Base-by-base conservation (phyloP, 2,329 filamentous ascomycete genomes). In the Aspergillus latus region DNA sequence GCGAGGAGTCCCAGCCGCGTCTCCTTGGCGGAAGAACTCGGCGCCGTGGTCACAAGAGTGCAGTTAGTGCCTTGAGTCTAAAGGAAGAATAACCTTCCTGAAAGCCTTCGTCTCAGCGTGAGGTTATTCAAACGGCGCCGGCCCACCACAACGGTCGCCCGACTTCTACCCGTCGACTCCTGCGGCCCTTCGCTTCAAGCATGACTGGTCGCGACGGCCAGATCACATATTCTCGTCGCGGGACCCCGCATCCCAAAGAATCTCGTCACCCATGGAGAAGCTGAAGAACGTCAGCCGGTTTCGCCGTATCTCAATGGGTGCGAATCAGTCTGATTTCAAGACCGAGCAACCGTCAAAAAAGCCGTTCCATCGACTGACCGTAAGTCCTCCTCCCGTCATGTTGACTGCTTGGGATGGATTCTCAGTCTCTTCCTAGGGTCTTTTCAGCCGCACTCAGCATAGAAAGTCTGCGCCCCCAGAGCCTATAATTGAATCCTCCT, bases 271-370 rank as follows among this genome's bases (percentile, higher is more conserved):
- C 42, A 65, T 67, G 56, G 62, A 62, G 26, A 71, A 66, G 49
- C 48, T 71, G 54, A 70, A 68, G 49, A 62, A 54, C 34, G 65
- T 69, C 26, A 59, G 64, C n/a, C 65, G 59, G 39, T 64, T 66
- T 29, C 68, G 66, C 15, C 64, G 68, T 15, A 52, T 62, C 11
- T 72, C 69, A 2, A 60, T 66, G 15, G 54, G 54, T 3, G 59
- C 63, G 28, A 63, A 64, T 57, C 51, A 64, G 15, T 46, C 65
- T 26, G 59, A 56, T 28, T n/a, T 48, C 1, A 60, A 61, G 28
- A 52, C 62, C 26, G 60, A 55, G 29, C 43, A 54, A 32, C 45
- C 58, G n/a, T 62, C 63, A 36, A 60, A 54, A 32, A 59, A 50
- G 28, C 45, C 52, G 1, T 57, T 63, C 39, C 45, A 54, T 32